phyloP scores from a whole-genome alignment of 2,329 filamentous ascomycete species.

The Aspergillus puulaauensis region DNA sequence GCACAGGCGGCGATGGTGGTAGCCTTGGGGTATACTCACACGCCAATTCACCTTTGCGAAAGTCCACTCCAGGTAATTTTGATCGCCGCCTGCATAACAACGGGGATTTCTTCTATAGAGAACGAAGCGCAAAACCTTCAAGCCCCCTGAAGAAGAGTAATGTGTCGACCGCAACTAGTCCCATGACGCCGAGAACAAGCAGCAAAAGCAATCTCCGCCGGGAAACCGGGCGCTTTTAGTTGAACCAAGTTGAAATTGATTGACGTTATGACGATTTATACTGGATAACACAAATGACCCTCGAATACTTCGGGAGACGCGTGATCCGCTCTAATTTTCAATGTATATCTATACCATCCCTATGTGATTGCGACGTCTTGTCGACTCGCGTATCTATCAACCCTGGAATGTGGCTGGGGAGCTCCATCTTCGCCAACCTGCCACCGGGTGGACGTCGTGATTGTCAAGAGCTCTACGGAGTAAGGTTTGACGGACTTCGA shows the following conservation, averaged over 20 bases:
- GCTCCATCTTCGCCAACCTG: not conserved
- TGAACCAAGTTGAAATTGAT: slow-evolving; percentile 3
- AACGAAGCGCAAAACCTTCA: slow-evolving; percentile 34
- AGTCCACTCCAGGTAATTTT: slow-evolving; percentile 64
- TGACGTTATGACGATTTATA: not conserved
- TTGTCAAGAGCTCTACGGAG: too few species aligned
- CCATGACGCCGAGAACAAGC: slow-evolving; percentile 34
- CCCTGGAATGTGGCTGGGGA: slow-evolving; percentile 18
- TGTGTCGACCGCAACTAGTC: slow-evolving; percentile 36
- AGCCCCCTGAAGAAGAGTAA: slow-evolving; percentile 47
- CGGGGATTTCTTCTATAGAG: slow-evolving; percentile 37
- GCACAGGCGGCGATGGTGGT: slow-evolving; percentile 64
- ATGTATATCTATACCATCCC: slow-evolving; percentile 3
- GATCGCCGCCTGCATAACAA: slow-evolving; percentile 41
- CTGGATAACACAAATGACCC: slow-evolving; percentile 3
- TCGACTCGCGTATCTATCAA: not conserved
- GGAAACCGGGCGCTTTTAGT: slow-evolving; percentile 31
- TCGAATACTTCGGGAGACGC: slow-evolving; percentile 4
- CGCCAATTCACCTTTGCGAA: slow-evolving; percentile 78
- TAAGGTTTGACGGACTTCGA: not conserved
- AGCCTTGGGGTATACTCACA: slow-evolving; percentile 79
- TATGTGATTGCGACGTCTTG: not conserved
- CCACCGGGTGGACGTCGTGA: too few species aligned
- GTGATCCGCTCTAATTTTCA: not conserved
- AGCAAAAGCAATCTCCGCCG: slow-evolving; percentile 34